Evolutionary conservation across 1,284 basidiomycete genomes (phyloP).

Genomic region (Sporisorium reilianum): DNA sequence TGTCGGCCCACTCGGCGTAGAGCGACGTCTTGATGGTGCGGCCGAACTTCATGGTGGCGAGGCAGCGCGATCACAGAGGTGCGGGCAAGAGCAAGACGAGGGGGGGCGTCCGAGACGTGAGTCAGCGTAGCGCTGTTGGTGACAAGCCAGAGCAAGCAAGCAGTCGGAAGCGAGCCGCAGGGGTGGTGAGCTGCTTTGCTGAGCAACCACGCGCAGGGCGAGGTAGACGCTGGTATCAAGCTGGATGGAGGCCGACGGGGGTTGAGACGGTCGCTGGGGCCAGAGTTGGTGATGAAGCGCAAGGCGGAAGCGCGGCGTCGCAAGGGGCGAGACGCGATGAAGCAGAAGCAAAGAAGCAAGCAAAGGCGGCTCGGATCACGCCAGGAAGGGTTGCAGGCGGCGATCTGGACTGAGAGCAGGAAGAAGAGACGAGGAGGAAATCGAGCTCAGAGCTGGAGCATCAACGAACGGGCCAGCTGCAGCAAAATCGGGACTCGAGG

Average conservation of each 20-base stretch:
- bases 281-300: not conserved
- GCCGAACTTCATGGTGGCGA: slow-evolving; percentile 67
- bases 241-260: too few species aligned
- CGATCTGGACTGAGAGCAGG: not conserved
- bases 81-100: too few species aligned
- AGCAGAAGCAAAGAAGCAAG: not conserved
- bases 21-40: slow-evolving; percentile 69
- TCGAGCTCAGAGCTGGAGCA: not conserved
- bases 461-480: too few species aligned
- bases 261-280: not conserved
- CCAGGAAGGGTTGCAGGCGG: not conserved
- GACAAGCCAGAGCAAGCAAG: slow-evolving; percentile 1
- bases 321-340: slow-evolving; percentile 1
- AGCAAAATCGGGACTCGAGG: too few species aligned
- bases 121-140: not conserved
- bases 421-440: not conserved
- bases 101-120: not conserved
- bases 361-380: not conserved
- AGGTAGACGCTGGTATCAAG: too few species aligned
- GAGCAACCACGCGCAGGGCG: too few species aligned
- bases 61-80: not conserved
- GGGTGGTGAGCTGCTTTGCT: slow-evolving; percentile 5
- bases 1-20: slow-evolving; percentile 68
- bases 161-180: slow-evolving; percentile 1
- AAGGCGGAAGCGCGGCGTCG: slow-evolving; percentile 2